phyloP scores from a whole-genome alignment of 192 early-diverging fungal genomes.

The Coemansia sp. region DNA sequence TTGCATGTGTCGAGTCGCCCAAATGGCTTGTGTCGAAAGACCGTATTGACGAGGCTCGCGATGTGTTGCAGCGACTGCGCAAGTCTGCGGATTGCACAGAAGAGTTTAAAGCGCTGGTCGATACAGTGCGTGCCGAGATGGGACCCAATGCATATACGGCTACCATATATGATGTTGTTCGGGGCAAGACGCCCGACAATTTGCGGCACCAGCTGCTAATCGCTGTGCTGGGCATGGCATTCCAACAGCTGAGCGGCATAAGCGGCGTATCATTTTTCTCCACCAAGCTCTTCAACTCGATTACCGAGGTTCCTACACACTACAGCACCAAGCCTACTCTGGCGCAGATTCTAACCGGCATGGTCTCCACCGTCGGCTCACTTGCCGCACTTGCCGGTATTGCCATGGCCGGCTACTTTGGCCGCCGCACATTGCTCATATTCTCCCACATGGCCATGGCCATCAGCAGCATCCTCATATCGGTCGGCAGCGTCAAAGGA shows the following conservation, averaged over 20 bases:
- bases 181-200: conserved; percentile 55
- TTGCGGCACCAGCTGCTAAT: conserved; percentile 62
- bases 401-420: conserved; percentile 64
- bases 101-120: conserved; percentile 60
- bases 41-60: conserved; percentile 53
- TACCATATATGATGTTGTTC: conserved; percentile 53
- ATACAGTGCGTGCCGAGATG: conserved; percentile 28
- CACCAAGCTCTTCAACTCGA: conserved; percentile 65
- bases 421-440: conserved; percentile 68
- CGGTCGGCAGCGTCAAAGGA: conserved; percentile 58
- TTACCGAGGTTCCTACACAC: conserved; percentile 5
- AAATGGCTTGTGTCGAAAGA: conserved; percentile 63
- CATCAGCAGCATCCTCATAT: conserved; percentile 58
- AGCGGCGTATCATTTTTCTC: conserved; percentile 79
- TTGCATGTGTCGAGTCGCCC: conserved; percentile 74
- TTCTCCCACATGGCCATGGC: conserved; percentile 61
- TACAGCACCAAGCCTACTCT: conserved; percentile 26
- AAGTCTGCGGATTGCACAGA: conserved; percentile 46
- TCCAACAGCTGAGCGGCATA: conserved; percentile 81
- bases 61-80: conserved; percentile 56
- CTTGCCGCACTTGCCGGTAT: conserved; percentile 23
- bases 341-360: conserved; percentile 36
- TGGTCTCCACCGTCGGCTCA: conserved; percentile 28
- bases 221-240: conserved; percentile 59
- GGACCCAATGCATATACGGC: conserved; percentile 16